Evolutionary conservation across 768 basidiomycete genomes (phyloP).

Genomic region (Boletus sp.): DNA sequence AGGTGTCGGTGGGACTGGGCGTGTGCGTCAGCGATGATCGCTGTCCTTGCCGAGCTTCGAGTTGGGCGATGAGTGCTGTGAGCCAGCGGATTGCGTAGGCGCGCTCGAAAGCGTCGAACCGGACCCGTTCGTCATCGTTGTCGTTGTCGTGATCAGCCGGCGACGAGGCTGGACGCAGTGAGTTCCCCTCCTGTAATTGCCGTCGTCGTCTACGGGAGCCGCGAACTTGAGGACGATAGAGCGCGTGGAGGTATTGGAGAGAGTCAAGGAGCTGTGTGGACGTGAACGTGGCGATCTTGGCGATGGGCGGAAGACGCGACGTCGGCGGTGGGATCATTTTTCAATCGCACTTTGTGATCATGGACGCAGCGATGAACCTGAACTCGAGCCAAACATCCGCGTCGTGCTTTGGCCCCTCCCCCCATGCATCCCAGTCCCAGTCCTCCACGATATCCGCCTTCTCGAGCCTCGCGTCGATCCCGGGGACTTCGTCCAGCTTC

Average conservation of each 20-base stretch:
- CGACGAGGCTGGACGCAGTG: not conserved
- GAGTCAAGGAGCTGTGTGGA: slow-evolving; percentile 40
- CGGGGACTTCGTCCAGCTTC: slow-evolving; percentile 6
- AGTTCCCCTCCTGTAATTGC: not conserved
- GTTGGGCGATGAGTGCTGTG: slow-evolving; percentile 53
- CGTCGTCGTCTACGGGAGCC: slow-evolving; percentile 46
- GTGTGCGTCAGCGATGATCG: not conserved
- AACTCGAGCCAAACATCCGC: slow-evolving; percentile 8
- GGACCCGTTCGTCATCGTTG: slow-evolving; percentile 26
- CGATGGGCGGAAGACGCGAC: slow-evolving; percentile 51
- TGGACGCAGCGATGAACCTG: slow-evolving; percentile 13
- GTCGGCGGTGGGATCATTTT: slow-evolving; percentile 40
- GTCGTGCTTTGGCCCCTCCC: slow-evolving; percentile 4
- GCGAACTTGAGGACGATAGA: slow-evolving; percentile 63
- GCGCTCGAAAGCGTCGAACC: slow-evolving; percentile 66
- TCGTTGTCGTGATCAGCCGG: not conserved
- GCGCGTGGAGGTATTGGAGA: slow-evolving; percentile 45
- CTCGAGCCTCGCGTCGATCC: slow-evolving; percentile 15
- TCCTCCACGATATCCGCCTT: slow-evolving; percentile 13
- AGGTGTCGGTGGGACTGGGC: not conserved
- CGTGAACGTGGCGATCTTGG: slow-evolving; percentile 36
- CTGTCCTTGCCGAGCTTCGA: slow-evolving; percentile 12
- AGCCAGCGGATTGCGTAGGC: slow-evolving; percentile 72
- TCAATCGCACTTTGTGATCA: not conserved
- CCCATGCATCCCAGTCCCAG: slow-evolving; percentile 16